Evolutionary conservation across 129 eudicot species (phyloP).

Genomic region (Ambrosia trifida): DNA sequence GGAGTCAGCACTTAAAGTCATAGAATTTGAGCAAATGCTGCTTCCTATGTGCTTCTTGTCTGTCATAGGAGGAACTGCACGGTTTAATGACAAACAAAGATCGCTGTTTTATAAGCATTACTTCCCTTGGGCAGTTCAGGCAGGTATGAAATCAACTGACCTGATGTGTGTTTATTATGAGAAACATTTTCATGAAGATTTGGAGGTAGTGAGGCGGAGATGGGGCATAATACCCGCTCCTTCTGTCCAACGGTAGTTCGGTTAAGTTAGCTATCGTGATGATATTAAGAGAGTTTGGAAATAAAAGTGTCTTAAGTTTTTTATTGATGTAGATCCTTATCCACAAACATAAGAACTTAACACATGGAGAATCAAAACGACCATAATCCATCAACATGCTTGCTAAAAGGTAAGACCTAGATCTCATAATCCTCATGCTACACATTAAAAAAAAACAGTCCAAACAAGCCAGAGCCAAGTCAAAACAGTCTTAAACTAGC

Average conservation of each 20-base stretch:
- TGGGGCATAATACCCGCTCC: conserved; percentile 81
- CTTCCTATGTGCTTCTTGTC: conserved; percentile 92
- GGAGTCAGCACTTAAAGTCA: conserved; percentile 84
- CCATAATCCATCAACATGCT: no score
- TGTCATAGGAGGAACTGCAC: conserved; percentile 80
- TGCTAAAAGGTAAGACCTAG: no score
- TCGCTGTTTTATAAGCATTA: conserved; percentile 63
- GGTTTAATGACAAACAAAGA: conserved; percentile 73
- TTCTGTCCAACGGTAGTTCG: conserved; percentile 13
- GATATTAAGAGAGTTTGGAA: background rate
- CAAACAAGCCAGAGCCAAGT: no score
- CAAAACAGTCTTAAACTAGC: no score
- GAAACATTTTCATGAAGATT: conserved; percentile 62
- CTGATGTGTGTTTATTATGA: conserved; percentile 74
- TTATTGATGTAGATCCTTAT: conserved; percentile 24
- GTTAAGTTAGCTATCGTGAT: background rate
- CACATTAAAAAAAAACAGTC: no score
- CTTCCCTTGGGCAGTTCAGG: conserved; percentile 78
- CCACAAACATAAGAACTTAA: no score
- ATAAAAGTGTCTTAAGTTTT: conserved; percentile 13
- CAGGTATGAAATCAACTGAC: conserved; percentile 57
- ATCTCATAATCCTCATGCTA: no score
- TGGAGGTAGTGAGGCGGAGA: conserved; percentile 57
- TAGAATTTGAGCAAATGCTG: conserved; percentile 89
- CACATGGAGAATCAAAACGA: no score